Percentiles rank a stretch among this genome's conserved stretches.
phyloP scores from a whole-genome alignment of 1,284 basidiomycete species.

The Pterulicium gracile region DNA sequence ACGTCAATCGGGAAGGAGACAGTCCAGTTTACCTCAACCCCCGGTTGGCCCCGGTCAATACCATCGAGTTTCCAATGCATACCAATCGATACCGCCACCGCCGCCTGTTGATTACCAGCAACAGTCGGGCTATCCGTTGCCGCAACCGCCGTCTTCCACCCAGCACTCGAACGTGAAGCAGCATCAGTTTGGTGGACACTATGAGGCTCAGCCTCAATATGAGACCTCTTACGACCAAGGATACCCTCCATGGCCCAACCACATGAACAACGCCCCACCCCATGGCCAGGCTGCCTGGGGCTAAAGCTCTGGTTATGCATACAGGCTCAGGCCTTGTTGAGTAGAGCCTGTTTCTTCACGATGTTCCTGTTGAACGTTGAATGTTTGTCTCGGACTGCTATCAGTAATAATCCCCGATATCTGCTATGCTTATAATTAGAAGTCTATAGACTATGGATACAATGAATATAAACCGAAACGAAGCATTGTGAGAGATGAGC shows the following conservation, averaged over 20 bases:
- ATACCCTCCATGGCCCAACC: slow-evolving; percentile 10
- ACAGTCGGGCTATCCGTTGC: slow-evolving; percentile 6
- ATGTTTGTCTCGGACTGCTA: too few species aligned
- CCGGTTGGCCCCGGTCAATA: slow-evolving; percentile 18
- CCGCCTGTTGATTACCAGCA: slow-evolving; percentile 14
- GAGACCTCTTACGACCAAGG: not conserved
- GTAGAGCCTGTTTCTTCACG: too few species aligned
- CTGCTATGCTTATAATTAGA: too few species aligned
- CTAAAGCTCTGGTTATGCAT: too few species aligned
- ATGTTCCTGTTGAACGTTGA: too few species aligned
- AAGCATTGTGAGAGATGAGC: too few species aligned
- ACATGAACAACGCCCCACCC: slow-evolving; percentile 19
- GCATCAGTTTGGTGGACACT: not conserved
- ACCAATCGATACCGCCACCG: slow-evolving; percentile 25
- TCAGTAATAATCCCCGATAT: too few species aligned
- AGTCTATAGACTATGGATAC: too few species aligned
- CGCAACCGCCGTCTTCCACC: slow-evolving; percentile 5
- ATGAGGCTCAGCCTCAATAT: not conserved
- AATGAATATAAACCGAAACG: too few species aligned
- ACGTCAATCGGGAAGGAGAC: not conserved
- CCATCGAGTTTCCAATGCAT: slow-evolving; percentile 12
- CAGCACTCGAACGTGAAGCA: not conserved
- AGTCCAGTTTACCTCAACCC: slow-evolving; percentile 7
- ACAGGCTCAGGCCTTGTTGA: too few species aligned
- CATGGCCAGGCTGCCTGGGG: slow-evolving; percentile 15